These are phyloP conservation scores for Talaromyces funiculosus DNA, from an alignment of 2,329 filamentous ascomycete genomes.

Conservation along the genomic window DNA sequence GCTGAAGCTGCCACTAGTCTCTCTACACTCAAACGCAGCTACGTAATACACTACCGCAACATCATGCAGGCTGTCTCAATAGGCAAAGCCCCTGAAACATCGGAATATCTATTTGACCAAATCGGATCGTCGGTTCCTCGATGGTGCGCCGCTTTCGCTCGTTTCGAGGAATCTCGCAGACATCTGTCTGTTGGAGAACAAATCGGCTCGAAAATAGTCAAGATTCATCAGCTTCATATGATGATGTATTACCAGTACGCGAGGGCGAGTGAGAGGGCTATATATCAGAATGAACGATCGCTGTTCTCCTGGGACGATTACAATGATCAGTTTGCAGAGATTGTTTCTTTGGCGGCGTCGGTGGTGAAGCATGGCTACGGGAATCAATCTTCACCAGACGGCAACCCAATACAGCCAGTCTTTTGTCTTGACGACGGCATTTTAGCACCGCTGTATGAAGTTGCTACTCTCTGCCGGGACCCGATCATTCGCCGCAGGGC, in stretches of 20 bases:
- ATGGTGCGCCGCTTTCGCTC: slow-evolving; percentile 3
- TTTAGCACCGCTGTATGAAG: slow-evolving; percentile 23
- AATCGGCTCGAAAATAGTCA: slow-evolving; percentile 1
- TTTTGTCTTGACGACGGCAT: slow-evolving; percentile 28
- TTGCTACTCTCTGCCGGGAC: slow-evolving; percentile 26
- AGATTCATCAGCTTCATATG: neutral
- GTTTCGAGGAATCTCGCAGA: slow-evolving; percentile 1
- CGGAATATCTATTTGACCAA: neutral
- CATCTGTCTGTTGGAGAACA: neutral
- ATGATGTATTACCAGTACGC: slow-evolving; percentile 3
- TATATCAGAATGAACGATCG: neutral
- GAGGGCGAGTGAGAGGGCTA: neutral
- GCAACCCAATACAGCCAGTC: neutral
- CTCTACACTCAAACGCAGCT: neutral
- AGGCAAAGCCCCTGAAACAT: neutral
- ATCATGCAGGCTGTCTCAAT: neutral
- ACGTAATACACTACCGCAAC: slow-evolving; percentile 1
- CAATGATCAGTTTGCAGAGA: slow-evolving; percentile 21
- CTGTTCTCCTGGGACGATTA: slow-evolving; percentile 23
- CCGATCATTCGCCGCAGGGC: slow-evolving; percentile 24
- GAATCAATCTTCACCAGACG: neutral
- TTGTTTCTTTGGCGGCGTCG: slow-evolving; percentile 22
- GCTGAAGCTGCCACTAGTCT: slow-evolving; percentile 2
- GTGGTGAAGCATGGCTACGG: slow-evolving; percentile 12
- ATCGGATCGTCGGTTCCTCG: neutral